A percentile compares a stretch with the other conserved stretches of the same genome.
phyloP scores from a whole-genome alignment of 176 grass and related monocot species.

The Musa itinerans region DNA sequence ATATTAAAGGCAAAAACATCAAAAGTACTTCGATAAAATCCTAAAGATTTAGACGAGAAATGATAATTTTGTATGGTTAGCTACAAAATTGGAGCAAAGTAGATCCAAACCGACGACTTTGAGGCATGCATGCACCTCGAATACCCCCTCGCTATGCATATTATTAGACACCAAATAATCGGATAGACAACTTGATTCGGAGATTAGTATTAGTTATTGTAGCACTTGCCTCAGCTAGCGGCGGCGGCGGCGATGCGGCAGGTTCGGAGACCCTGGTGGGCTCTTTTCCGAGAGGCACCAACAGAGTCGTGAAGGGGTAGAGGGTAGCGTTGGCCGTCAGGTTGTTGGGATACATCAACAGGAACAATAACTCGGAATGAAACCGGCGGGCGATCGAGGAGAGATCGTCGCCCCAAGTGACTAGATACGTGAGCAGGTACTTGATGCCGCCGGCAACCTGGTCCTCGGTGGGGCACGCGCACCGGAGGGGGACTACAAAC shows the following conservation, averaged over 20 bases:
- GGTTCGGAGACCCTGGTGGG: constrained; percentile 9
- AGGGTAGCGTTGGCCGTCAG: constrained; percentile 26
- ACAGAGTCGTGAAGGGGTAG: constrained; percentile 67
- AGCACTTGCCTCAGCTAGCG: background rate
- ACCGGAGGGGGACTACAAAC: constrained; percentile 52
- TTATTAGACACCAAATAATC: too few species aligned
- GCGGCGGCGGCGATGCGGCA: background rate
- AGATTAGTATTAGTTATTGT: background rate
- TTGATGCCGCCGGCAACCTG: constrained; percentile 36
- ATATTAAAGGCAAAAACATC: too few species aligned
- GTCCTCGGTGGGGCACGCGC: constrained; percentile 51
- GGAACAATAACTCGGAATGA: constrained; percentile 12
- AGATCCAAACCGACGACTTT: too few species aligned
- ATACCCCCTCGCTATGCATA: too few species aligned
- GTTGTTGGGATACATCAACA: constrained; percentile 42
- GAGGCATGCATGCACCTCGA: too few species aligned
- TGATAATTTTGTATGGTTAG: too few species aligned
- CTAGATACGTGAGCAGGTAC: constrained; percentile 52
- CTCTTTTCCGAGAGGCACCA: constrained; percentile 46
- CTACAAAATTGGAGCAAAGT: too few species aligned
- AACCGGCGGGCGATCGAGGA: constrained; percentile 38
- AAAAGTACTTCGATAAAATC: too few species aligned
- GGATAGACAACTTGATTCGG: background rate
- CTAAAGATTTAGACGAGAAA: too few species aligned
- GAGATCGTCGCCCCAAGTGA: constrained; percentile 29